Conservation (phyloP, 441 rosid species). For the Populus trichocarpa region DNA sequence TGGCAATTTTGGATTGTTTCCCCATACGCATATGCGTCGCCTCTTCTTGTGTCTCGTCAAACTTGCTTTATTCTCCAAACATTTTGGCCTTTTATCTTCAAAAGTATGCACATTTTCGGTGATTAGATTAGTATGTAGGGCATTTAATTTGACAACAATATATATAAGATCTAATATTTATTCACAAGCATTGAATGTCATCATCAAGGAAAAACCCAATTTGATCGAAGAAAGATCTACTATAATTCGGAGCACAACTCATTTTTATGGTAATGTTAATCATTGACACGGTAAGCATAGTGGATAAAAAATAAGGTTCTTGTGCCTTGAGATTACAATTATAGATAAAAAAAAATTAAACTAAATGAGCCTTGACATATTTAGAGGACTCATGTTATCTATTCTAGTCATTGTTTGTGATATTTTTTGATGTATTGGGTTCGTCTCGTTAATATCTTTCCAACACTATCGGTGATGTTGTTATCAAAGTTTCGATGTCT, state of each 20-base stretch:
- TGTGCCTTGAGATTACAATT: too few relatives aligned
- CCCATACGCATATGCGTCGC: conserved; percentile 13
- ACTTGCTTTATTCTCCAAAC: conserved; percentile 11
- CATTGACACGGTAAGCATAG: background rate
- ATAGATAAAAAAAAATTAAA: too few relatives aligned
- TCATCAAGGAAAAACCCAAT: background rate
- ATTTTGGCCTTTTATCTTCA: conserved; percentile 20
- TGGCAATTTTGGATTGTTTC: conserved; percentile 14
- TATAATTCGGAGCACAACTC: background rate
- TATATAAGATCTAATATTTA: too few relatives aligned
- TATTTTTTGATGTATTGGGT: fast-evolving
- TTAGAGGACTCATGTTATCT: too few relatives aligned
- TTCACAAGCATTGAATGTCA: background rate
- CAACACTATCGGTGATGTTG: fast-evolving
- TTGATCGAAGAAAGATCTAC: background rate
- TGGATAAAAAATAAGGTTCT: background rate
- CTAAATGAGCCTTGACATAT: too few relatives aligned
- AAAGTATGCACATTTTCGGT: conserved; percentile 15
- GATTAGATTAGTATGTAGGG: conserved; percentile 9
- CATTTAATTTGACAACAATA: background rate
- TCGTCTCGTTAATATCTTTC: fast-evolving
- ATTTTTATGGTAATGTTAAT: background rate
- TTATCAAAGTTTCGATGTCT: fast-evolving
- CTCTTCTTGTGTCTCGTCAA: conserved; percentile 33
- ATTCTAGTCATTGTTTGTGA: fast-evolving